These are phyloP conservation scores for Coniella lustricola DNA, from an alignment of 2,329 filamentous ascomycete genomes.

Conservation along the genomic window DNA sequence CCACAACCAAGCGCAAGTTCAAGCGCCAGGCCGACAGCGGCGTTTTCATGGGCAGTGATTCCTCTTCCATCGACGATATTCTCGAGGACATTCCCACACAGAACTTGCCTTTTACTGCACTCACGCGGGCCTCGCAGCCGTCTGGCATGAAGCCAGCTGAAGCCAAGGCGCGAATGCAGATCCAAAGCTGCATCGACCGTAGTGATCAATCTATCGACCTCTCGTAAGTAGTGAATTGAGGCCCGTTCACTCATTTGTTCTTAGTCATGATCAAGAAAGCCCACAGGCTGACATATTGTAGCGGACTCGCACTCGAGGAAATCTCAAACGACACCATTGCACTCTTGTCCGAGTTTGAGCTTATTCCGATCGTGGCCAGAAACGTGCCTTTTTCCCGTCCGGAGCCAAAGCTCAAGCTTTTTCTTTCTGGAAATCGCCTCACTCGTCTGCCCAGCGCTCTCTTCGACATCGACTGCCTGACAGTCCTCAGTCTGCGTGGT, in stretches of 20 bases:
- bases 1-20: conserved; percentile 40
- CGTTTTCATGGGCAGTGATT: conserved; percentile 59
- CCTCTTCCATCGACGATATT: conserved; percentile 35
- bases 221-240: conserved; percentile 49
- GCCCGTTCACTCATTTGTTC: not conserved
- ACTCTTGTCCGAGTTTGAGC: conserved; percentile 47
- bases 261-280: not conserved
- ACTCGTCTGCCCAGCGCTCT: conserved; percentile 49
- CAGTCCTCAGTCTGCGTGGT: conserved; percentile 57
- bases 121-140: conserved; percentile 3
- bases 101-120: not conserved
- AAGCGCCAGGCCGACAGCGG: conserved; percentile 58
- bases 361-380: conserved; percentile 46
- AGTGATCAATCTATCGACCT: conserved; percentile 56
- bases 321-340: conserved; percentile 51
- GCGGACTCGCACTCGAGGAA: conserved; percentile 39
- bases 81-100: conserved; percentile 28
- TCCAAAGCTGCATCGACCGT: conserved; percentile 48
- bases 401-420: conserved; percentile 54
- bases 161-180: conserved; percentile 35
- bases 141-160: conserved; percentile 21
- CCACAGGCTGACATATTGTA: conserved; percentile 15
- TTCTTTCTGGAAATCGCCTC: conserved; percentile 53
- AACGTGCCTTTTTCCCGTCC: conserved; percentile 53
- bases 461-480: conserved; percentile 55